These are phyloP conservation scores for Yamadazyma laniorum DNA, from an alignment of 805 yeast genomes.

Conservation along the genomic window DNA sequence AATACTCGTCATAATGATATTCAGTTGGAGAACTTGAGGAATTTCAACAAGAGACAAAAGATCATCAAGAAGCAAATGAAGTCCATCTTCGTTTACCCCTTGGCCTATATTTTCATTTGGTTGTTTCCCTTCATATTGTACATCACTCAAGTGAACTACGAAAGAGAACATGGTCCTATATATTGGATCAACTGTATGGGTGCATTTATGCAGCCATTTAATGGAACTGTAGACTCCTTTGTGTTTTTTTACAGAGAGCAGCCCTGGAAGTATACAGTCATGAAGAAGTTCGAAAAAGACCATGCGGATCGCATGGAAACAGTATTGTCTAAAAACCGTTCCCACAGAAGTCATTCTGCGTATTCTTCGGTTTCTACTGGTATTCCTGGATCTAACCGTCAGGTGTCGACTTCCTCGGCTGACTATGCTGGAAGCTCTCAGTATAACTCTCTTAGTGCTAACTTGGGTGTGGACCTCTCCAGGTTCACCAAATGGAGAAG, in stretches of 20 bases:
- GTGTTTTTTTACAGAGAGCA: conserved; percentile 76
- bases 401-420: background rate
- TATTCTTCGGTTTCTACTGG: conserved; percentile 11
- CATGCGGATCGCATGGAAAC: conserved; percentile 27
- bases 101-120: conserved; percentile 81
- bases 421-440: conserved; percentile 3
- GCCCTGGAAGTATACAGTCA: conserved; percentile 64
- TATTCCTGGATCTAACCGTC: background rate
- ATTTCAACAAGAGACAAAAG: conserved; percentile 60
- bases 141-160: conserved; percentile 52
- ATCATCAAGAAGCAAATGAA: conserved; percentile 76
- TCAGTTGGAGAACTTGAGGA: conserved; percentile 59
- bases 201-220: conserved; percentile 78
- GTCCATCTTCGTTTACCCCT: conserved; percentile 78
- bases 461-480: conserved; percentile 26
- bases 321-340: conserved; percentile 9
- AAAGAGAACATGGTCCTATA: conserved; percentile 47
- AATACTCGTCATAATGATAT: conserved; percentile 26
- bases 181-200: conserved; percentile 64
- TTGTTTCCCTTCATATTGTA: conserved; percentile 71
- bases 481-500: conserved; percentile 41
- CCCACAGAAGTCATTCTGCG: conserved; percentile 17
- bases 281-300: conserved; percentile 37
- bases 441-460: conserved; percentile 25
- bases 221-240: conserved; percentile 71